Conservation (phyloP, 768 basidiomycete genomes). For the Serendipita vermifera region DNA sequence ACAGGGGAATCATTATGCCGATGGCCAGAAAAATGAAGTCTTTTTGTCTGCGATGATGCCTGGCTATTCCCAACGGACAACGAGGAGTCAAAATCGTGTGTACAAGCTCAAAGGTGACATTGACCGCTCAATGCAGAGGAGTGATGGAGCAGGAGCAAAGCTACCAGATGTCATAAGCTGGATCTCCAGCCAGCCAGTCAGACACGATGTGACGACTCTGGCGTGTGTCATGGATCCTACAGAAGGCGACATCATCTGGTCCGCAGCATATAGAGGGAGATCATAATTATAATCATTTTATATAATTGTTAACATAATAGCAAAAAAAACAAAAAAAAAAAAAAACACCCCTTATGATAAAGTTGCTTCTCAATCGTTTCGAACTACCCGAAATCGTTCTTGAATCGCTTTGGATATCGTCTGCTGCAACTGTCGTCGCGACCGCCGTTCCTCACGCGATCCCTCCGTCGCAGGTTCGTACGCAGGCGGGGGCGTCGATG, state of each 20-base stretch:
- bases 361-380: no score
- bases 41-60: not conserved
- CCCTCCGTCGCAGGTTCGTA: no score
- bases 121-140: not conserved
- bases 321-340: no score
- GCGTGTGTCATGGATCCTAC: constrained; percentile 6
- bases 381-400: no score
- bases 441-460: no score
- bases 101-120: not conserved
- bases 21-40: not conserved
- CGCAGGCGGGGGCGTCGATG: no score
- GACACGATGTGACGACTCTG: not conserved
- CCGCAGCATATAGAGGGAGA: not conserved
- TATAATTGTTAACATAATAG: no score
- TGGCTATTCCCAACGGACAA: no score
- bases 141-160: not conserved
- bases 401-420: no score
- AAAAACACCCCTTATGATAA: no score
- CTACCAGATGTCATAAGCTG: not conserved
- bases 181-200: not conserved
- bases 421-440: no score
- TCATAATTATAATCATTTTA: no score
- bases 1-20: not conserved
- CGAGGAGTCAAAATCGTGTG: not conserved
- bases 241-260: not conserved